phyloP scores from a whole-genome alignment of 306 rosid genomes.

The Adenanthera pavonina region DNA sequence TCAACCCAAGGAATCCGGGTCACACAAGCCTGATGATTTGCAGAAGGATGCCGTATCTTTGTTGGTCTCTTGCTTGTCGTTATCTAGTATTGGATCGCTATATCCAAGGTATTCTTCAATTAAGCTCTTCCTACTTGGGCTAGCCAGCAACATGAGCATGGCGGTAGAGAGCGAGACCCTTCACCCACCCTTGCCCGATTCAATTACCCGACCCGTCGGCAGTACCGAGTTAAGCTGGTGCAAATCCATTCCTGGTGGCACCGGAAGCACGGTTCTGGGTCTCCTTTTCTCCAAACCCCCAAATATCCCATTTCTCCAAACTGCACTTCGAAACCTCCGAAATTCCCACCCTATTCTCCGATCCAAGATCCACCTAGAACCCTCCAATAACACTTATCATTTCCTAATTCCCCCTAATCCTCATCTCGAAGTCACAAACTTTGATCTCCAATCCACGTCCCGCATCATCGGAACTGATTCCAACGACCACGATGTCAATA shows the following conservation, averaged over 20 bases:
- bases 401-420: slow-evolving; percentile 54
- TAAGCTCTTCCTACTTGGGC: no score
- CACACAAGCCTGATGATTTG: not conserved
- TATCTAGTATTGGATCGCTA: not conserved
- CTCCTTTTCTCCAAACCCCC: slow-evolving; percentile 77
- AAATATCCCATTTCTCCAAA: slow-evolving; percentile 56
- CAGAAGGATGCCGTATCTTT: not conserved
- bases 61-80: not conserved
- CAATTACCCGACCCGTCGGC: slow-evolving; percentile 63
- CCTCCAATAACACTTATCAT: slow-evolving; percentile 48
- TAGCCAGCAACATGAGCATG: slow-evolving; percentile 37
- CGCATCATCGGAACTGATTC: slow-evolving; percentile 45
- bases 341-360: slow-evolving; percentile 85
- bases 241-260: slow-evolving; percentile 78
- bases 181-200: slow-evolving; percentile 25
- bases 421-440: slow-evolving; percentile 57
- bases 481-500: not conserved
- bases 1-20: no score
- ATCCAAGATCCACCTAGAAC: slow-evolving; percentile 63
- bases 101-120: not conserved
- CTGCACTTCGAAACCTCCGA: slow-evolving; percentile 67
- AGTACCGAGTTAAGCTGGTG: slow-evolving; percentile 94
- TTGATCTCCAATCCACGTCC: slow-evolving; percentile 65
- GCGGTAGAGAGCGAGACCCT: slow-evolving; percentile 37
- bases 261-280: slow-evolving; percentile 77